Base-by-base conservation (phyloP, 1,284 basidiomycete species). In the Takashimella tepidaria region DNA sequence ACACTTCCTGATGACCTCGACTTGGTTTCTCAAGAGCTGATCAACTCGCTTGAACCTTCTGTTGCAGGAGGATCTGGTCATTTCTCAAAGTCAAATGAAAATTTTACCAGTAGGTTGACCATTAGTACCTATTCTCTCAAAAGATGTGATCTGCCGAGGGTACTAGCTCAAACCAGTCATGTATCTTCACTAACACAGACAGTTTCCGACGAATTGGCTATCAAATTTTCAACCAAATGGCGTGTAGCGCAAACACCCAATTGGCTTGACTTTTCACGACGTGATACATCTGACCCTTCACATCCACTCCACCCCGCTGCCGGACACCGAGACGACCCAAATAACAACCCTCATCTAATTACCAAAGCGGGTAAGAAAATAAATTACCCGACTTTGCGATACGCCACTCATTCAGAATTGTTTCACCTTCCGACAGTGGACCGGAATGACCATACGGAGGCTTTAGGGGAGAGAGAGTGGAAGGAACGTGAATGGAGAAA, bases 361-460 rank as follows among this genome's bases (percentile, higher is more conserved):
- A 27, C 25, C 25, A 45, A 41, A 49, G 43, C 44, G 16, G 47
- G 45, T 12, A 52, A 49, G 23, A 45, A 56, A 11, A 8, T 37
- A 24, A 56, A 51, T 51, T 60, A 61, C 42, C 68, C 71, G 3
- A 55, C 51, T 3, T 50, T 73, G 3, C 63, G 65, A 12, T 73
- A 72, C 46, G 70, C 66, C 0, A 47, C 58, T 3, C 72, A 74
- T 56, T 67, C 66, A 0, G 72, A 74, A 50, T 64, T 73, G 37
- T 75, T 72, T 45, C 70, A 69, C 41, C 56, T 73, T 1, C 72
- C 73, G 1, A 59, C 59, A 1, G 40, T 57, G 24, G 63, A 61
- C 23, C 49, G 63, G 16, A 57, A 62, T 37, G 61, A 42, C 1
- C 5, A 52, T 8, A 58, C 55, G 2, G 59, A 56, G 42, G 57